A percentile compares a stretch with the other conserved stretches of the same genome.
Evolutionary conservation across 1,284 basidiomycete genomes (phyloP).

Genomic region (Ceratobasidium sp.): DNA sequence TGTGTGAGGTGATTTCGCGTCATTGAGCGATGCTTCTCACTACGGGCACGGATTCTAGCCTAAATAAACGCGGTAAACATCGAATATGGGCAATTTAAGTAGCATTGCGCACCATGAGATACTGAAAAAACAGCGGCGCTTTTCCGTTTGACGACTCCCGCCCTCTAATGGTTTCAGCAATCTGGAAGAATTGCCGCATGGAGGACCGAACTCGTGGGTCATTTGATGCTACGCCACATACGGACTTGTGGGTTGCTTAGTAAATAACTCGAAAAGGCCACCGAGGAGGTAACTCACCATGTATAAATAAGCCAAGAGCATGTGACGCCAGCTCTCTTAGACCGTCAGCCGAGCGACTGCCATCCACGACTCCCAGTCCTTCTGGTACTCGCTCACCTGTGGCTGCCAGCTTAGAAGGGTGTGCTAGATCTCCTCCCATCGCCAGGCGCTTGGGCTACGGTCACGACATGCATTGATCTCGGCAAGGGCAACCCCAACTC

Average conservation of each 20-base stretch:
- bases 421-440: background rate
- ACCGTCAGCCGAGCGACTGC: background rate
- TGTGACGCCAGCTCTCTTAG: slow-evolving; percentile 14
- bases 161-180: background rate
- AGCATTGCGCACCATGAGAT: background rate
- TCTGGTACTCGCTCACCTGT: background rate
- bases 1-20: background rate
- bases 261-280: background rate
- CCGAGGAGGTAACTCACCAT: slow-evolving; percentile 20
- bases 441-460: background rate
- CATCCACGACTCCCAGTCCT: background rate
- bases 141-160: background rate
- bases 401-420: background rate
- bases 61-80: background rate
- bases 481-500: background rate
- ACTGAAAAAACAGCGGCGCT: background rate
- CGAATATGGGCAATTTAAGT: no score
- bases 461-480: slow-evolving; percentile 3
- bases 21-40: background rate
- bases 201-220: slow-evolving; percentile 13
- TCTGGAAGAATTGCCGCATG: slow-evolving; percentile 8
- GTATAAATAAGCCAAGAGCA: slow-evolving; percentile 11
- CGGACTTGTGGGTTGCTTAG: background rate
- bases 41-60: background rate
- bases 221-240: background rate